Evolutionary conservation across 352 stramenopile genomes (phyloP).

Genomic region (Pythium grandisporangium): DNA sequence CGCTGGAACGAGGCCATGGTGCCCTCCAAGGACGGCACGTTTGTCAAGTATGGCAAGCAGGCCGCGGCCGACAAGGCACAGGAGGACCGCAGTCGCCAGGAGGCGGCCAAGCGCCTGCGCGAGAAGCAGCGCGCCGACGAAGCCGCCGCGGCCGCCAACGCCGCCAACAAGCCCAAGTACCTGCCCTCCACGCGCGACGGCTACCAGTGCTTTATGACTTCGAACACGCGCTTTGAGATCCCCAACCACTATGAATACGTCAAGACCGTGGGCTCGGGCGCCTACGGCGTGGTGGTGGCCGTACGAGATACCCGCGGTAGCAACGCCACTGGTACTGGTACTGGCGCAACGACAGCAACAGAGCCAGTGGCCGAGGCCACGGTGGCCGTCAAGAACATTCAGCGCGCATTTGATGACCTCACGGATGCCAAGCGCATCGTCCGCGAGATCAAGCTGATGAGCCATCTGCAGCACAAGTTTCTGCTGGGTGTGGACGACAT

Average conservation of each 20-base stretch:
- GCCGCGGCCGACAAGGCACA: constrained; percentile 57
- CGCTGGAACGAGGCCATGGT: constrained; percentile 86
- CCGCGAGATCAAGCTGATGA: constrained; percentile 93
- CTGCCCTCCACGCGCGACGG: constrained; percentile 55
- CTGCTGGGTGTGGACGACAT: constrained; percentile 78
- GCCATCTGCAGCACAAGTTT: constrained; percentile 88
- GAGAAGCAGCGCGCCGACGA: constrained; percentile 73
- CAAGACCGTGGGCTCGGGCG: constrained; percentile 85
- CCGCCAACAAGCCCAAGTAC: constrained; percentile 75
- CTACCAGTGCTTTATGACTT: constrained; percentile 78
- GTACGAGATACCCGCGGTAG: constrained; percentile 31
- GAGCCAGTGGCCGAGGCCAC: too few species aligned
- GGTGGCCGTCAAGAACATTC: constrained; percentile 93
- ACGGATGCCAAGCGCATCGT: constrained; percentile 99
- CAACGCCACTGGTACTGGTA: too few species aligned
- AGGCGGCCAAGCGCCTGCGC: constrained; percentile 64
- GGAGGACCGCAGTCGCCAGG: constrained; percentile 55
- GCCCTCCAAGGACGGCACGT: constrained; percentile 61
- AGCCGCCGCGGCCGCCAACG: constrained; percentile 42
- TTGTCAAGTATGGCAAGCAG: constrained; percentile 76
- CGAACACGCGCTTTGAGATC: constrained; percentile 80
- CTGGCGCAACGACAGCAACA: too few species aligned
- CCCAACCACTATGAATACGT: constrained; percentile 70
- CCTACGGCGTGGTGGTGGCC: constrained; percentile 88
- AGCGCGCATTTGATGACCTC: constrained; percentile 93